These are phyloP conservation scores for Nemania abortiva DNA, from an alignment of 2,329 filamentous ascomycete genomes.

Conservation along the genomic window DNA sequence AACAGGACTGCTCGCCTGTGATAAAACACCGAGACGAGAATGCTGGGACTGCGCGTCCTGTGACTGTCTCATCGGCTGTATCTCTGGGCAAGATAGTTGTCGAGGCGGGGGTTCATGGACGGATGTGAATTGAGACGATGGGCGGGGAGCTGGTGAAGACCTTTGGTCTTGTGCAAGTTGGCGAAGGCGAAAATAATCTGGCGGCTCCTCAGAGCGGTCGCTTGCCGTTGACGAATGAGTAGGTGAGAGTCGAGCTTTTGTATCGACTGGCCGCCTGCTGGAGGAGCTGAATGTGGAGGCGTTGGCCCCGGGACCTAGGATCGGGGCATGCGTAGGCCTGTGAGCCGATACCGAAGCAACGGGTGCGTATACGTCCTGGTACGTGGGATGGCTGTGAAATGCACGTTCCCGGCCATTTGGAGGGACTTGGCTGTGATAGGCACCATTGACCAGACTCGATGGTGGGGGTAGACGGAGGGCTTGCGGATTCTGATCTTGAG, in stretches of 20 bases:
- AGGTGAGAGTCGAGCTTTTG: constrained; percentile 39
- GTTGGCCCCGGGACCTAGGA: constrained; percentile 35
- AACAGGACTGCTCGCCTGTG: constrained; percentile 38
- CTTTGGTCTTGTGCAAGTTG: constrained; percentile 40
- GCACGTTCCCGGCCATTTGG: constrained; percentile 41
- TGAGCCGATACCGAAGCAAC: constrained; percentile 40
- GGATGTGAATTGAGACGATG: constrained; percentile 37
- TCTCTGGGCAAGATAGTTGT: constrained; percentile 38
- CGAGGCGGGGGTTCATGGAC: constrained; percentile 34
- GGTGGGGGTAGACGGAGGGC: constrained; percentile 47
- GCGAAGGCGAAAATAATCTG: constrained; percentile 40
- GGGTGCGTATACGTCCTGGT: constrained; percentile 42
- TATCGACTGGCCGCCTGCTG: constrained; percentile 38
- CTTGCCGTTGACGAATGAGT: constrained; percentile 41
- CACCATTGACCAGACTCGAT: constrained; percentile 45
- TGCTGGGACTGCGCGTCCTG: constrained; percentile 40
- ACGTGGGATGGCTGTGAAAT: constrained; percentile 39
- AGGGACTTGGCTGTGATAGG: constrained; percentile 38
- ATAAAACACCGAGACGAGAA: constrained; percentile 37
- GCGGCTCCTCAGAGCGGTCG: constrained; percentile 41
- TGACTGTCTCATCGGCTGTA: constrained; percentile 38
- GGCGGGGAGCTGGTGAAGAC: constrained; percentile 37
- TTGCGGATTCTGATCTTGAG: constrained; percentile 45
- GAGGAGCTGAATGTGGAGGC: constrained; percentile 37
- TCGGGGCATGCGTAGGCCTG: constrained; percentile 40